Evolutionary conservation across 164 flowering plant species (phyloP).

Genomic region (Piper betle): DNA sequence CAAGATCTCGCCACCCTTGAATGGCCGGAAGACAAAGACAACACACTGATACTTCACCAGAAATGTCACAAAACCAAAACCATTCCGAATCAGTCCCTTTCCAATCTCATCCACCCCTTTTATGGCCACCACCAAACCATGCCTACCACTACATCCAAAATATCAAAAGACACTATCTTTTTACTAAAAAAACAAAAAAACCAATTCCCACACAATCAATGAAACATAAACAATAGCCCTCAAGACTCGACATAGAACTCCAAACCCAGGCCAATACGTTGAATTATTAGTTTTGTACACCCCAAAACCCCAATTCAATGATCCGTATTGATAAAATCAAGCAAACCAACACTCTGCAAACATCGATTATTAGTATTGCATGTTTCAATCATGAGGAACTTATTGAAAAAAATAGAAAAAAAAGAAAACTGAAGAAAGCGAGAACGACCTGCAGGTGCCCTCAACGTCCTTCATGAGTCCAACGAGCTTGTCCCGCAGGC

Average conservation of each 20-base stretch:
- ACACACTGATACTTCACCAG: conserved; percentile 89
- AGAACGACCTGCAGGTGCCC: conserved; percentile 86
- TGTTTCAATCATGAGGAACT: not conserved
- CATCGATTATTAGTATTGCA: too few species aligned
- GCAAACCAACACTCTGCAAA: too few species aligned
- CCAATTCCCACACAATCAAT: not conserved
- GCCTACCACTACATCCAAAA: conserved; percentile 49
- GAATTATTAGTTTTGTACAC: too few species aligned
- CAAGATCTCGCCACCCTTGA: conserved; percentile 88
- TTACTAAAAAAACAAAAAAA: not conserved
- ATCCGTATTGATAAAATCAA: too few species aligned
- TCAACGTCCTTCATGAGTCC: conserved; percentile 96
- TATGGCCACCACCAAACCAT: conserved; percentile 92
- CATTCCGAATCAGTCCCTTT: conserved; percentile 82
- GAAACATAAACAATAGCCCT: not conserved
- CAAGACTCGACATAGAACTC: too few species aligned
- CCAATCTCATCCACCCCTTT: conserved; percentile 80
- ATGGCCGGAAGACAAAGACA: conserved; percentile 84
- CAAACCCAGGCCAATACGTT: too few species aligned
- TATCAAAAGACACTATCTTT: not conserved
- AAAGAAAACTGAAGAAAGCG: not conserved
- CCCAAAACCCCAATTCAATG: too few species aligned
- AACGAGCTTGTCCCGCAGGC: conserved; percentile 66
- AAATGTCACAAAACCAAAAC: conserved; percentile 87
- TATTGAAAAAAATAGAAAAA: not conserved